phyloP scores from a whole-genome alignment of 495 filamentous ascomycete genomes.

The Aspergillus asperescens region DNA sequence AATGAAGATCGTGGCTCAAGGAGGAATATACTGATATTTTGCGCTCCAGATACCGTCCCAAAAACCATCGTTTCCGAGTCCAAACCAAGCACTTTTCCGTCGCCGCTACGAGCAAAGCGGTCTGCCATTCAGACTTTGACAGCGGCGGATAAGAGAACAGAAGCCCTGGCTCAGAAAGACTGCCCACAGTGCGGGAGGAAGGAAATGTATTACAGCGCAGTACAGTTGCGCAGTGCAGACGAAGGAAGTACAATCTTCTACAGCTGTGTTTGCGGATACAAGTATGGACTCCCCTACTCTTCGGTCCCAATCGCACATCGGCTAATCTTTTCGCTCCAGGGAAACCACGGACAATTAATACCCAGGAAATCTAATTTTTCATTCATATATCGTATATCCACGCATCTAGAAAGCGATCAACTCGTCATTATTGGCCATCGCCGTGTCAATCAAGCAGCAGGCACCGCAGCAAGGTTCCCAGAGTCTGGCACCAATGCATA shows the following conservation, averaged over 20 bases:
- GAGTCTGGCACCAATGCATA: conserved; percentile 81
- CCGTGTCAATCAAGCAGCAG: conserved; percentile 34
- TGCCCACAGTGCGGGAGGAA: conserved; percentile 77
- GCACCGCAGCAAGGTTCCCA: conserved; percentile 26
- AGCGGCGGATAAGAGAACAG: conserved; percentile 70
- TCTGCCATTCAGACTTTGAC: conserved; percentile 81
- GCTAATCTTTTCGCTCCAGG: conserved; percentile 27
- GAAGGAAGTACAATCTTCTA: conserved; percentile 92
- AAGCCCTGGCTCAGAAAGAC: conserved; percentile 61
- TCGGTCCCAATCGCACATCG: conserved; percentile 19
- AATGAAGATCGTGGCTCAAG: background rate
- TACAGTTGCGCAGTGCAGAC: conserved; percentile 87
- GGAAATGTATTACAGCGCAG: conserved; percentile 78
- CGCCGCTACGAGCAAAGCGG: conserved; percentile 72
- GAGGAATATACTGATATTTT: conserved; percentile 9
- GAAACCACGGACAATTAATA: conserved; percentile 41
- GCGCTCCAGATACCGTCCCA: conserved; percentile 64
- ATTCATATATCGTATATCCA: conserved; percentile 20
- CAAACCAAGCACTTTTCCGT: conserved; percentile 83
- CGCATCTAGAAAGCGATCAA: conserved; percentile 19
- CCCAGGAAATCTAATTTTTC: conserved; percentile 18
- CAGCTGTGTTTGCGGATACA: conserved; percentile 77
- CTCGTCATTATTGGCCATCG: conserved; percentile 23
- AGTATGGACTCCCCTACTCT: conserved; percentile 50
- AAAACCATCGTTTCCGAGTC: conserved; percentile 76